Percentiles rank a stretch among this genome's conserved stretches.
Evolutionary conservation across 345 rosid species (phyloP).

Genomic region (Luvunga scandens): DNA sequence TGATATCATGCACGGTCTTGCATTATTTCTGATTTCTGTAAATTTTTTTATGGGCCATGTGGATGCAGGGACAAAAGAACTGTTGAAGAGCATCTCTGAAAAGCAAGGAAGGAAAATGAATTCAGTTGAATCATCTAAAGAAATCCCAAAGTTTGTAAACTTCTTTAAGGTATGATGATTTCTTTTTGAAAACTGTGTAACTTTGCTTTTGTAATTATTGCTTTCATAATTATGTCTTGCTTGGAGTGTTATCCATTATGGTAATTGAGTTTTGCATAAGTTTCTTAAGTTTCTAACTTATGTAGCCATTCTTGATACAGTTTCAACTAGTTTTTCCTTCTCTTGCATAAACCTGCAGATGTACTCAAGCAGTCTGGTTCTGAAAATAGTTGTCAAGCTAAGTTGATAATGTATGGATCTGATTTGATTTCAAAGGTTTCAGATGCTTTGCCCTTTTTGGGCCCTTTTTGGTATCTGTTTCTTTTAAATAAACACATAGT

Average conservation of each 20-base stretch:
- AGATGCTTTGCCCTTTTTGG: not conserved
- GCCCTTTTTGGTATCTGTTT: not conserved
- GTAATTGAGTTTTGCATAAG: not conserved
- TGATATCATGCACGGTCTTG: not conserved
- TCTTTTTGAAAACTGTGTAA: not conserved
- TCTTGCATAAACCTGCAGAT: not conserved
- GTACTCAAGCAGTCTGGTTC: not conserved
- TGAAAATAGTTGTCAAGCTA: not conserved
- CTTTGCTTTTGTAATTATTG: not conserved
- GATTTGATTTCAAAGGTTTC: not conserved
- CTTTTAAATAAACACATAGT: not conserved
- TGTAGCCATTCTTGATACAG: not conserved
- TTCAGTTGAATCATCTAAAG: conserved; percentile 72
- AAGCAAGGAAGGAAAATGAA: conserved; percentile 87
- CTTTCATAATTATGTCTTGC: not conserved
- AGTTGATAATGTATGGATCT: not conserved
- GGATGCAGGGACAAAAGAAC: conserved; percentile 78
- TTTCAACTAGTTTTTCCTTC: not conserved
- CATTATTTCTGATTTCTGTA: conserved; percentile 12
- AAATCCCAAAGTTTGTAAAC: conserved; percentile 65
- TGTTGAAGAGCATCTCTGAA: conserved; percentile 74
- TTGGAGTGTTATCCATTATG: not conserved
- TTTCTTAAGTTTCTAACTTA: not conserved
- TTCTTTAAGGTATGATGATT: conserved; percentile 59
- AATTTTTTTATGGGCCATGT: conserved; percentile 8